Conservation (phyloP, 1,139 yeast species). For the Meyerozyma smithsonii region DNA sequence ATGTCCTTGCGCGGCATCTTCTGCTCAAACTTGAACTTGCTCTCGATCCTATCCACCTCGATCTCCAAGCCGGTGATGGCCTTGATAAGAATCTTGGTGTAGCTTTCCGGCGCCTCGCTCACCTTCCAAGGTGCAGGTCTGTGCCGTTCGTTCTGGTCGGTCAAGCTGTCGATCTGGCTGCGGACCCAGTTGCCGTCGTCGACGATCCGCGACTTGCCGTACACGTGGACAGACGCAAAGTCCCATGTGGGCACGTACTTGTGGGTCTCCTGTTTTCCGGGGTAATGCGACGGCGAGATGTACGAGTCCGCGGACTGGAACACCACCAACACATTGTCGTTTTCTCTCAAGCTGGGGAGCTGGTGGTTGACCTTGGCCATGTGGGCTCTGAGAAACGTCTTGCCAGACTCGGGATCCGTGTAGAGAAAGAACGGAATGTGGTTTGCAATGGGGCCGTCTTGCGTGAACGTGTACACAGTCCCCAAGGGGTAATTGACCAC, state of each 20-base stretch:
- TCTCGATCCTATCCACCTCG: constrained; percentile 45
- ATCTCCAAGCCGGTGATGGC: constrained; percentile 60
- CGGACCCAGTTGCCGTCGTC: constrained; percentile 46
- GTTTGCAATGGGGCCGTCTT: constrained; percentile 43
- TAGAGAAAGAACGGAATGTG: constrained; percentile 54
- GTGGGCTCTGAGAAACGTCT: constrained; percentile 49
- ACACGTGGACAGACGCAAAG: constrained; percentile 56
- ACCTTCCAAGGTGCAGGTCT: constrained; percentile 51
- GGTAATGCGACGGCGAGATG: constrained; percentile 59
- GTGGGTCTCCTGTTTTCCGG: constrained; percentile 52
- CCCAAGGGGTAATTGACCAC: constrained; percentile 50
- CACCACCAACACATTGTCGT: constrained; percentile 44
- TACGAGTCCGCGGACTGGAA: constrained; percentile 55
- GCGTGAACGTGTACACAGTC: constrained; percentile 42
- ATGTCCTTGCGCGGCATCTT: constrained; percentile 40
- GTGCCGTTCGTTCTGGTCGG: constrained; percentile 44
- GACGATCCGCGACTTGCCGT: constrained; percentile 48
- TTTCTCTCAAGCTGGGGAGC: constrained; percentile 36
- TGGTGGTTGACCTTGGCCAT: constrained; percentile 55
- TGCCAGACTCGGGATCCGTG: constrained; percentile 33
- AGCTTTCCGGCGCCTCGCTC: constrained; percentile 53
- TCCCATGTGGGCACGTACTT: constrained; percentile 74
- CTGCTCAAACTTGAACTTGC: constrained; percentile 63
- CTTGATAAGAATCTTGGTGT: constrained; percentile 41
- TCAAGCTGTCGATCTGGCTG: constrained; percentile 40